phyloP scores from a whole-genome alignment of 2,329 filamentous ascomycete genomes.

The Grosmannia serpens region DNA sequence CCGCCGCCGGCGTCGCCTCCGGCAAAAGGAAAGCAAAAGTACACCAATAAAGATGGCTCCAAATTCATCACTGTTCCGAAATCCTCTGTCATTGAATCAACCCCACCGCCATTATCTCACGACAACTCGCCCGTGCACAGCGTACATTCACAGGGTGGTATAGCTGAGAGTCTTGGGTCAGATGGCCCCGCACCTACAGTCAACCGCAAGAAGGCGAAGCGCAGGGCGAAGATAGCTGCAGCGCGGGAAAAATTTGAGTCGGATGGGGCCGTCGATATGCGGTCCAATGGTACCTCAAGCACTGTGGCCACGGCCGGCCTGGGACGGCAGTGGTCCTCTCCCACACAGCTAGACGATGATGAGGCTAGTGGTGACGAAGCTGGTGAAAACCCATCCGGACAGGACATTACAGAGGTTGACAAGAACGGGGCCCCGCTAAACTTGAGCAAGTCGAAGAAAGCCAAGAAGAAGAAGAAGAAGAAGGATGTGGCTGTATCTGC shows the following conservation, averaged over 20 bases:
- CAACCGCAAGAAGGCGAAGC: conserved; percentile 93
- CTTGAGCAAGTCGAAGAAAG: conserved; percentile 42
- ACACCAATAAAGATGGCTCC: conserved; percentile 57
- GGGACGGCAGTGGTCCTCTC: background rate
- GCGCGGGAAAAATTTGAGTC: conserved; percentile 42
- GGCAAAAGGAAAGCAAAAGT: conserved; percentile 44
- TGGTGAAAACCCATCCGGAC: conserved; percentile 24
- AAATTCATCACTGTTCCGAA: conserved; percentile 58
- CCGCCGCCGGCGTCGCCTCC: conserved; percentile 36
- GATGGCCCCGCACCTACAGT: conserved; percentile 29
- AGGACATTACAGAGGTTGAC: conserved; percentile 19
- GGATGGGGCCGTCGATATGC: conserved; percentile 26
- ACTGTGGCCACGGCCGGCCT: conserved; percentile 15
- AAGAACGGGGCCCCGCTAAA: conserved; percentile 18
- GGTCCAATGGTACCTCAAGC: conserved; percentile 29
- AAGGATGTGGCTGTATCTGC: conserved; percentile 1
- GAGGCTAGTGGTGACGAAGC: conserved; percentile 47
- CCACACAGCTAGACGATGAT: conserved; percentile 31
- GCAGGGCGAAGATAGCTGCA: conserved; percentile 75
- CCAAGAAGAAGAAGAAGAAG: conserved; percentile 57
- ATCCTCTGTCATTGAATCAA: conserved; percentile 36
- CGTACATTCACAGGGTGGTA: conserved; percentile 9
- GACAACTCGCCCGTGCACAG: conserved; percentile 24
- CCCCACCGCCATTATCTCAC: conserved; percentile 35
- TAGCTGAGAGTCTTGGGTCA: background rate